phyloP scores from a whole-genome alignment of 768 basidiomycete species.

The Lentinula edodes region DNA sequence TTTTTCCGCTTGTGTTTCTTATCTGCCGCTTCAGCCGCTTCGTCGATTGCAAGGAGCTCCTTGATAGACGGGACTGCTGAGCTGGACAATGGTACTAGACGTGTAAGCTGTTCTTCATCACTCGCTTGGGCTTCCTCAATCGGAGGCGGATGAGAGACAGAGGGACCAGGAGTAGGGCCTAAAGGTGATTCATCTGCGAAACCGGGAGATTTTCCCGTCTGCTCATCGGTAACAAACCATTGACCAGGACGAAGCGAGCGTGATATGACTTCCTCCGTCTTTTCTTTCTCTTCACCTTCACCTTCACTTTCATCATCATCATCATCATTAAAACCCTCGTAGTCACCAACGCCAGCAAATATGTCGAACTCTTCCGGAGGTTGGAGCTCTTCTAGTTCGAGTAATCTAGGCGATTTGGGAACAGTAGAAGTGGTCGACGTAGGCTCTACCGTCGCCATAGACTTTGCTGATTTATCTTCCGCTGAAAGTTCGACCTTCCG shows the following conservation, averaged over 20 bases:
- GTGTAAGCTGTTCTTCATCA: slow-evolving; percentile 39
- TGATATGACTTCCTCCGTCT: neutral
- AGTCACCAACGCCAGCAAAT: slow-evolving; percentile 82
- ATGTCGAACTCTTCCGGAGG: slow-evolving; percentile 73
- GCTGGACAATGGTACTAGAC: slow-evolving; percentile 72
- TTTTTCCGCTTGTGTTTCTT: slow-evolving; percentile 75
- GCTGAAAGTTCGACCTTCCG: slow-evolving; percentile 26
- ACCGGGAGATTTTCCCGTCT: neutral
- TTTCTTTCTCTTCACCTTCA: slow-evolving; percentile 13
- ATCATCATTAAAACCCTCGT: slow-evolving; percentile 59
- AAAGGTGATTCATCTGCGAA: neutral
- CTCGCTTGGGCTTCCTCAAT: slow-evolving; percentile 35
- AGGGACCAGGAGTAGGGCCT: slow-evolving; percentile 10
- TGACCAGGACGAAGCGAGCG: slow-evolving; percentile 14
- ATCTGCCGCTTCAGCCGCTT: slow-evolving; percentile 55
- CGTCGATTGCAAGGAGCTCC: slow-evolving; percentile 75
- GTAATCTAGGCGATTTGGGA: slow-evolving; percentile 15
- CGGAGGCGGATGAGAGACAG: slow-evolving; percentile 9
- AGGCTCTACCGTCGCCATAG: neutral
- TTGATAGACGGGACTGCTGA: slow-evolving; percentile 79
- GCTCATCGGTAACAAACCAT: slow-evolving; percentile 40
- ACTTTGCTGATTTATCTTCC: neutral
- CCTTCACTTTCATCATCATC: slow-evolving; percentile 46
- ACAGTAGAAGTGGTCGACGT: slow-evolving; percentile 9
- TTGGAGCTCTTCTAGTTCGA: slow-evolving; percentile 26